Evolutionary conservation across 257 asterid species (phyloP), one percentile per base, ranked within the genome.

Genomic region (Agastache rugosa): DNA sequence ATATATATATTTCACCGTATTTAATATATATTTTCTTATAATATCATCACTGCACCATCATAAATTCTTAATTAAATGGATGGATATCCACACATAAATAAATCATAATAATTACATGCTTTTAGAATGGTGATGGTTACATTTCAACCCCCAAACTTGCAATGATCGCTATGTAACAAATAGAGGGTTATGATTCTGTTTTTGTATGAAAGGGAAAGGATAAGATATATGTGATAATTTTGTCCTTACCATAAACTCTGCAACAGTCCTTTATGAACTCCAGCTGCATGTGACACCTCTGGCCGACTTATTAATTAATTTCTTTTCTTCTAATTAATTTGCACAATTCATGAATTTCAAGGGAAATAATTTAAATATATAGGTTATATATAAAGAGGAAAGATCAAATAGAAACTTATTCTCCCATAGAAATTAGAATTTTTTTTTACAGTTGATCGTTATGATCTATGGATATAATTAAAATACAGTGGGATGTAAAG

Each of bases 181-280:
- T 71, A 42, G 41, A 41, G 53, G 22, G 67, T 37, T 70, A 70
- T 70, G 55, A 70, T 54, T 70, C 54, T 37, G 17, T 39, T 17
- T 54, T 70, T 69, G 74, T 35, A 22, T 69, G 39, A 69, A 35
- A 31, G 39, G 74, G 55, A 12, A 69, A 53, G 75, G 16, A 19
- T 39, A 20, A 39, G 44, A 19, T 53, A 7, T 5, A 51, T 19
- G 14, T 34, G 5, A 69, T 69, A 6, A 31, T 34, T 34, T 51
- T 68, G 48, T 68, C 44, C 56, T 63, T 23, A 23, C 41, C 56
- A 42, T 3, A 65, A 22, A 44, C 11, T 65, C 34, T 65, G 22
- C n/a, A 65, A 23, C 8, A 23, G 22, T 65, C 37, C 14, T 14
- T 65, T 58, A 58, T 59, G 8, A 44, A 44, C 6, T 44, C 51